Evolutionary conservation across 345 rosid genomes (phyloP).

Genomic region (Ceriops tagal): DNA sequence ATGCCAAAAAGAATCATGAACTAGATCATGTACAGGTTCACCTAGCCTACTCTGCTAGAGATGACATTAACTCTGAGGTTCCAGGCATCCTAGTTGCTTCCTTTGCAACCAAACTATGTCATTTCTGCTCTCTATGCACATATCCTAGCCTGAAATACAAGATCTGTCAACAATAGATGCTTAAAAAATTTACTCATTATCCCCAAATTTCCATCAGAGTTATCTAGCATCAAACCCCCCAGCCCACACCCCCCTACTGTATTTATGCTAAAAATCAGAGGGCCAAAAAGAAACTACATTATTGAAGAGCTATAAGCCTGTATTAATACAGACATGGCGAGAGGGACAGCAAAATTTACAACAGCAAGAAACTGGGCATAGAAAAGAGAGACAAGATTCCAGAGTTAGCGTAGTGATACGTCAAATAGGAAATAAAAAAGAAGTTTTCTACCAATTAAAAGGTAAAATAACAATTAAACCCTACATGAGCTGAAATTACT

Average conservation of each 20-base stretch:
- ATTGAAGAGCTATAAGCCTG: not conserved
- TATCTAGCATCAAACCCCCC: not conserved
- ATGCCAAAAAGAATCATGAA: not conserved
- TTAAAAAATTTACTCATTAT: not conserved
- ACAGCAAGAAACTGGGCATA: too few relatives aligned
- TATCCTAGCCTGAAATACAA: not conserved
- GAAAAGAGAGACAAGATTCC: too few relatives aligned
- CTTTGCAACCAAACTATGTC: not conserved
- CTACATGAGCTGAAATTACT: conserved; percentile 31
- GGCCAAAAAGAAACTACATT: not conserved
- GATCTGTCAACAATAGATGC: not conserved
- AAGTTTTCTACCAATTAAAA: conserved; percentile 12
- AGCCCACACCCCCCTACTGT: not conserved
- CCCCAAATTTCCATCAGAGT: not conserved
- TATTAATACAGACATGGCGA: too few relatives aligned
- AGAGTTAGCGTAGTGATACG: too few relatives aligned
- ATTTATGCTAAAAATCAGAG: too few relatives aligned
- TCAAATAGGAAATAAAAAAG: not conserved
- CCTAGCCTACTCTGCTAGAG: not conserved
- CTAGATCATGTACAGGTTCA: not conserved
- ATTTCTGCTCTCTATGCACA: conserved; percentile 4
- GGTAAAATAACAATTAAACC: conserved; percentile 24
- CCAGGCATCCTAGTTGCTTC: not conserved
- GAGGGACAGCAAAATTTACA: too few relatives aligned
- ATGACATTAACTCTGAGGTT: not conserved